A percentile compares a stretch with the other conserved stretches of the same genome.
Conservation (phyloP, 2,329 filamentous ascomycete species). For the Esteya vermicola region DNA sequence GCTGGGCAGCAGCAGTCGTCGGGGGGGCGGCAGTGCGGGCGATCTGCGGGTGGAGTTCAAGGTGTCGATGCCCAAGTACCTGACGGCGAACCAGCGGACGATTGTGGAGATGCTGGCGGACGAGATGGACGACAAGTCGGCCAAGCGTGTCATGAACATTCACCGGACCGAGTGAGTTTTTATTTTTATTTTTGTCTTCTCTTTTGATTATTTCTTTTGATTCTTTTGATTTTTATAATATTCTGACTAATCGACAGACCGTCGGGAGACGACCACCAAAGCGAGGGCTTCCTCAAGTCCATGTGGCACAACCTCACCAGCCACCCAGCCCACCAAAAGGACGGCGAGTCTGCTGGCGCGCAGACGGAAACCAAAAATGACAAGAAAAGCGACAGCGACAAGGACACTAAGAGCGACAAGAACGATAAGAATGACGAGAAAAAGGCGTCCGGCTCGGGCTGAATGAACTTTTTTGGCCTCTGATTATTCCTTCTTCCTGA, state of each 20-base stretch:
- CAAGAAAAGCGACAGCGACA: background rate
- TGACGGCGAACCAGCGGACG: conserved; percentile 80
- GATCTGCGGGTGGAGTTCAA: conserved; percentile 92
- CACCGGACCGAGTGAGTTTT: conserved; percentile 35
- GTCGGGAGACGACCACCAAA: conserved; percentile 43
- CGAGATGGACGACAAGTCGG: conserved; percentile 85
- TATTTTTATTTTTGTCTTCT: background rate
- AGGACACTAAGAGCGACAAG: conserved; percentile 6
- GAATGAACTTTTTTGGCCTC: background rate
- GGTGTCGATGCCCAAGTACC: conserved; percentile 87
- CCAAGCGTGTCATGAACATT: conserved; percentile 85
- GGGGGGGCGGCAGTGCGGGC: conserved; percentile 53
- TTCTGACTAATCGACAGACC: no score
- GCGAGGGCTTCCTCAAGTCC: conserved; percentile 83
- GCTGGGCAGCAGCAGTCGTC: conserved; percentile 55
- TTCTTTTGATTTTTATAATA: background rate
- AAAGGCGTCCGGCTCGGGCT: conserved; percentile 20
- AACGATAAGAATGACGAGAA: conserved; percentile 12
- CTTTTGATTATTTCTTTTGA: background rate
- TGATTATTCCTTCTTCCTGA: background rate
- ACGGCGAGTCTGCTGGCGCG: conserved; percentile 11
- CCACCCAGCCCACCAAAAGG: conserved; percentile 41
- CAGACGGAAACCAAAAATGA: conserved; percentile 2
- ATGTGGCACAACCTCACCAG: conserved; percentile 90
- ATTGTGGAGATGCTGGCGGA: conserved; percentile 93